Conservation (phyloP, 108 stramenopile genomes). For the Cyclostephanos invisitatus region DNA sequence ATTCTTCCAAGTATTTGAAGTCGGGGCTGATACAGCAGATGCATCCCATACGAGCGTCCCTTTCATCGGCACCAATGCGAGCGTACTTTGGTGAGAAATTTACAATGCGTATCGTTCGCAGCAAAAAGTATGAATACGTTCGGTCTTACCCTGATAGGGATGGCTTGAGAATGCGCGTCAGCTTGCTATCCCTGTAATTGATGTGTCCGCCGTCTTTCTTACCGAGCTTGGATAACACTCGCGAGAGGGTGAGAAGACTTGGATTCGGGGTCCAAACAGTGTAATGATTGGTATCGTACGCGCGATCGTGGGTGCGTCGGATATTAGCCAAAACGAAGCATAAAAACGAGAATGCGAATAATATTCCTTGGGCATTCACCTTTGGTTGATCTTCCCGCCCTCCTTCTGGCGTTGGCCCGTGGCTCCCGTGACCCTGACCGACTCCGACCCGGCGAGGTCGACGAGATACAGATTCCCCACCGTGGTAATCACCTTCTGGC, state of each 20-base stretch:
- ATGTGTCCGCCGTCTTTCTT: constrained; percentile 90
- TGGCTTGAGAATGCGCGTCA: constrained; percentile 98
- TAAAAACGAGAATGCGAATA: not conserved
- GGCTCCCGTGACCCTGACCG: constrained; percentile 54
- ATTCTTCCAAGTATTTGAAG: constrained; percentile 97
- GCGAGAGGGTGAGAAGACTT: constrained; percentile 97
- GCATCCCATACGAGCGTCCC: constrained; percentile 76
- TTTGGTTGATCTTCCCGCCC: constrained; percentile 97
- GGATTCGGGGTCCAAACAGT: constrained; percentile 1
- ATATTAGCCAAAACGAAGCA: not conserved
- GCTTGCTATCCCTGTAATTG: constrained; percentile 98
- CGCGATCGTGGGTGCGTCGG: not conserved
- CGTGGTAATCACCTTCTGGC: constrained; percentile 37
- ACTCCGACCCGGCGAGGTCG: constrained; percentile 64
- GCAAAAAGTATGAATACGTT: not conserved
- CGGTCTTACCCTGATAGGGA: constrained; percentile 70
- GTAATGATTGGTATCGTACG: too few species aligned
- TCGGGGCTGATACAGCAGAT: constrained; percentile 95
- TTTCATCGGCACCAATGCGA: not conserved
- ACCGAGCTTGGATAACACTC: constrained; percentile 97
- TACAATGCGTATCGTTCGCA: too few species aligned
- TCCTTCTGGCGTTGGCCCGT: constrained; percentile 83
- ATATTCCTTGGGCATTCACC: constrained; percentile 44
- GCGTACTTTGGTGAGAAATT: not conserved
- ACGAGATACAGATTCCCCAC: constrained; percentile 49